Evolutionary conservation across 768 basidiomycete species (phyloP), one percentile per base, ranked within the genome.

Genomic region (Ramaria sp.): DNA sequence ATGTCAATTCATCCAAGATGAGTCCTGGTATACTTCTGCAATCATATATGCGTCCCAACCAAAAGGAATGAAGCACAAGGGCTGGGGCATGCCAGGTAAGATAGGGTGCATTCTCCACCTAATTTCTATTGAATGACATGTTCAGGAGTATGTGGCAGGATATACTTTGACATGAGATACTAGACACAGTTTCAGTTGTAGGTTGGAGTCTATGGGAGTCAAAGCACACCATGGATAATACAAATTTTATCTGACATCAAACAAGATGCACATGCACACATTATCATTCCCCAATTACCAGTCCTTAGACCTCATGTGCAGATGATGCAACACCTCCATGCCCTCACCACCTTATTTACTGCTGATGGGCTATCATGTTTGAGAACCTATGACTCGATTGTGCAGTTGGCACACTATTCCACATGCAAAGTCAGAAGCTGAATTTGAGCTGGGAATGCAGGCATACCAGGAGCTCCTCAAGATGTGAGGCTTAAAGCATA

Each of bases 291-390:
- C 30, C 78, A 79, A 38, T 80, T 86, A 53, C 89, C 88, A 12
- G 63, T 71, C 17, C 68, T 86, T 63, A 83, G 84, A 61, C 86
- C 88, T 2, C 83, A 87, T 66, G 75, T 76, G 4, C 82, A 86
- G 61, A 84, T 90, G 84, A 73, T 85, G 49, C 82, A 87, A 67
- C 87, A 90, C 66, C 86, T 89, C 64, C 82, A 88, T 43, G 88
- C 85, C 69, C 77, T 91, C 37, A 69, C 78, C 3, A 86, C 86
- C 0, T 73, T 91, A 1, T 57, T 81, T 74, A 56, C 73, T 68
- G 42, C 71, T 6, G 59, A 56, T 17, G 34, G 54, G n/a, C 12
- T 39, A 24, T 27, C 50, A 30, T 51, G 41, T 45, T 30, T 56
- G 15, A 20, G 48, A 43, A 56, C 84, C 84, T 90, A 86, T 63